phyloP scores from a whole-genome alignment of 129 eudicot species.

The Lactuca sativa region DNA sequence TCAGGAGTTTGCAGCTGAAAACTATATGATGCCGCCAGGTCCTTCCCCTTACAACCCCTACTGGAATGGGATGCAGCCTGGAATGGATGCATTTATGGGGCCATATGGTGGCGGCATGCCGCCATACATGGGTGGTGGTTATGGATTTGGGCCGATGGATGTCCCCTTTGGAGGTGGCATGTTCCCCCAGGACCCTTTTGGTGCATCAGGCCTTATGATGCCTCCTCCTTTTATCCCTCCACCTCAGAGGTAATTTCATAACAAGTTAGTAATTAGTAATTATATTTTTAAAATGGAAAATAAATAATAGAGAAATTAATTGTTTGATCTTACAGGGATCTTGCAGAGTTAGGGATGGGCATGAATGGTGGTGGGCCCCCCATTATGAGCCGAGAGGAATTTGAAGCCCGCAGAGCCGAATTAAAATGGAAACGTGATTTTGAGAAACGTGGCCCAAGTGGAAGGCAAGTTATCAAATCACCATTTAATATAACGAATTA shows the following conservation, averaged over 20 bases:
- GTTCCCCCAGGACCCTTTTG: slow-evolving; percentile 79
- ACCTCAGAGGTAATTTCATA: slow-evolving; percentile 64
- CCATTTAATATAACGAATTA: background rate
- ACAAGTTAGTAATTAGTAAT: too few relatives aligned
- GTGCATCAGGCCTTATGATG: slow-evolving; percentile 54
- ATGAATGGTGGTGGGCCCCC: slow-evolving; percentile 74
- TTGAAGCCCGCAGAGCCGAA: slow-evolving; percentile 92
- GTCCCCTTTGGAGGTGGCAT: slow-evolving; percentile 73
- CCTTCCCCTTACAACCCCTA: slow-evolving; percentile 68
- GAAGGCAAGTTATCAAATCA: slow-evolving; percentile 41
- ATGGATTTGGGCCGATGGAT: slow-evolving; percentile 69
- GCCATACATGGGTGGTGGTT: slow-evolving; percentile 76
- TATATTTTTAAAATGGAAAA: too few relatives aligned
- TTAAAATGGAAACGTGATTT: slow-evolving; percentile 70
- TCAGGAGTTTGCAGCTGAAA: slow-evolving; percentile 69
- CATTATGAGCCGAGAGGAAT: slow-evolving; percentile 74
- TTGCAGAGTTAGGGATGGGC: slow-evolving; percentile 77
- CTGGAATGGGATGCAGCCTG: slow-evolving; percentile 77
- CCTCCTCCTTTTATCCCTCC: slow-evolving; percentile 82
- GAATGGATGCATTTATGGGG: slow-evolving; percentile 61
- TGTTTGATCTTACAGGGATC: slow-evolving; percentile 54
- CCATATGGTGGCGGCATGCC: slow-evolving; percentile 60
- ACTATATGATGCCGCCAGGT: slow-evolving; percentile 76
- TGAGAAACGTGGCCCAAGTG: slow-evolving; percentile 52
- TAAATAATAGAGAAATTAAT: background rate